Evolutionary conservation across 805 yeast genomes (phyloP).

Genomic region (Candida montana): DNA sequence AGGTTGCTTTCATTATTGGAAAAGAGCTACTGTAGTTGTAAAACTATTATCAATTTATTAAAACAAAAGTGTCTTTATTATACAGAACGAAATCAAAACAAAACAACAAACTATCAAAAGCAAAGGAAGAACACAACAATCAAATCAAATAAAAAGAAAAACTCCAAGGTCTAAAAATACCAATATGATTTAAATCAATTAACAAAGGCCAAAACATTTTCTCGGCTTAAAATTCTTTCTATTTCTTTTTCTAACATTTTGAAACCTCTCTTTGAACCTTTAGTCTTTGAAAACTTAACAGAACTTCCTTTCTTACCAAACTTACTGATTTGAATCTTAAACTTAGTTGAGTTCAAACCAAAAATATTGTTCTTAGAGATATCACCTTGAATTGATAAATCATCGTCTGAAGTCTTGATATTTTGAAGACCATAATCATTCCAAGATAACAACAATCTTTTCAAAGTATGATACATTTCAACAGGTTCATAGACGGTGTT

Average conservation of each 20-base stretch:
- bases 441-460: conserved; percentile 62
- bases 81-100: background rate
- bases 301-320: conserved; percentile 45
- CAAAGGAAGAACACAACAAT: background rate
- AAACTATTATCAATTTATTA: background rate
- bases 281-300: conserved; percentile 53
- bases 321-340: conserved; percentile 45
- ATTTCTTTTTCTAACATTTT: conserved; percentile 56
- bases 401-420: conserved; percentile 39
- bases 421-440: conserved; percentile 62
- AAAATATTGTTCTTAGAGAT: conserved; percentile 57
- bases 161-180: background rate
- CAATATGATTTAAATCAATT: conserved; percentile 1
- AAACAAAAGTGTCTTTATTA: background rate
- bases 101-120: background rate
- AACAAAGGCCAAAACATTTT: conserved; percentile 45
- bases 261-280: conserved; percentile 62
- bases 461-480: conserved; percentile 61
- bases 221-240: conserved; percentile 58
- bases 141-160: background rate
- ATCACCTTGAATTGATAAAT: conserved; percentile 50
- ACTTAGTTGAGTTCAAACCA: conserved; percentile 58
- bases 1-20: background rate
- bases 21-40: background rate
- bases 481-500: conserved; percentile 32